Evolutionary conservation across 73 alveolate species (phyloP), one percentile per base, ranked within the genome.

Genomic region (Symbiodinium natans): DNA sequence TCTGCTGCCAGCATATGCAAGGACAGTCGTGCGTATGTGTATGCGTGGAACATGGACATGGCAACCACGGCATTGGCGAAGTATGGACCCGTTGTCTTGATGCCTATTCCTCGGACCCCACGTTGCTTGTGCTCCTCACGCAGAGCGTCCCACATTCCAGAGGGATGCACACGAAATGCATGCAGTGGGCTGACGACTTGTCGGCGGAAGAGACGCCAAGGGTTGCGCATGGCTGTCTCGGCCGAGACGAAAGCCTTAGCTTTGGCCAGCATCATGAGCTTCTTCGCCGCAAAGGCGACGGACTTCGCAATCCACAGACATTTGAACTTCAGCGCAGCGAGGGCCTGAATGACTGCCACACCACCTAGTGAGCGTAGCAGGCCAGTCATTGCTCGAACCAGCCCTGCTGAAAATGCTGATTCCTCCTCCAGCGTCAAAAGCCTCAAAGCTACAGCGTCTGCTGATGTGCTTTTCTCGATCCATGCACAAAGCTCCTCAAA

Each of bases 1-100:
- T 40, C 33, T 5, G 34, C 33, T 1, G 95, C 95, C 33, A 63
- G 33, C 86, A 56, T 41, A 34, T 88, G 95, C 46, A 88, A 40
- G 42, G 11, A 13, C 36, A 88, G 73, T 15, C 95, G 85, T 1
- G 74, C 34, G 17, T 59, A 38, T 33, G 95, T 88, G 86, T 88
- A 88, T 43, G 74, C 63, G 42, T 88, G 95, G 86, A 88, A 88
- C 95, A 88, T 88, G 74, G 77, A 83, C 85, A 88, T 40, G 74
- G 95, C 95, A 63, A 88, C 71, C 10, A 31, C 71, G 36, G 86
- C 95, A 23, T 88, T 88, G 36, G 71, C 86, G 34, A 29, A 23
- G 33, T 88, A 88, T 6, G 95, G 95, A 29, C 71, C 38, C 36
- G 71, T 39, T 42, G 86, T 63, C 42, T 88, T 88, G 71, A 56